phyloP scores from a whole-genome alignment of 345 rosid genomes.

The Eucalyptus microcorys region DNA sequence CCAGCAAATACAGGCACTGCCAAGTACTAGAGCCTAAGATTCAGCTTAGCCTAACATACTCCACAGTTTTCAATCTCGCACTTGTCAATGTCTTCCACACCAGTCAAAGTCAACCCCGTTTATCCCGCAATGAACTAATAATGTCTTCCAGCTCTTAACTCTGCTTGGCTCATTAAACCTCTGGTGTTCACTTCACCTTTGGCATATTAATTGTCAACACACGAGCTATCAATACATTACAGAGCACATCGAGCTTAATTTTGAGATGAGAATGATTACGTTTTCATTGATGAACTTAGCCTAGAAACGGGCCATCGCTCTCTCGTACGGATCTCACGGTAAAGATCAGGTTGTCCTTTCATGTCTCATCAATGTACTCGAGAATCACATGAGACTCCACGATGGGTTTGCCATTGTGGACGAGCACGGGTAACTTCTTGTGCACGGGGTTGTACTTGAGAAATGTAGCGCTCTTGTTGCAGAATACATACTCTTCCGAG shows the following conservation, averaged over 20 bases:
- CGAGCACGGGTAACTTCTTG: slow-evolving; percentile 11
- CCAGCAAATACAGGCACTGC: neutral
- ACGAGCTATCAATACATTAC: no score
- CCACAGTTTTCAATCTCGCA: neutral
- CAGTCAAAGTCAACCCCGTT: neutral
- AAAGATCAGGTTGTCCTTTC: slow-evolving; percentile 23
- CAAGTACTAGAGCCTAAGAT: neutral
- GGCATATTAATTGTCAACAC: neutral
- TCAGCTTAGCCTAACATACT: neutral
- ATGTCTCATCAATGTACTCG: slow-evolving; percentile 23
- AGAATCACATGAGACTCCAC: slow-evolving; percentile 7
- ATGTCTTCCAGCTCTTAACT: neutral
- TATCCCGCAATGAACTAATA: neutral
- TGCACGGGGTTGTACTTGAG: slow-evolving; percentile 13
- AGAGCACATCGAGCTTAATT: neutral
- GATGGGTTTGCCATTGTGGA: slow-evolving; percentile 8
- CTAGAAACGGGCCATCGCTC: slow-evolving; percentile 17
- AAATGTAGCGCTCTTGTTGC: slow-evolving; percentile 9
- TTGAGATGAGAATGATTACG: neutral
- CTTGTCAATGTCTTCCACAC: neutral
- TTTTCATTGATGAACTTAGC: slow-evolving; percentile 10
- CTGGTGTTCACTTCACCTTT: neutral
- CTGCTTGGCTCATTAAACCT: neutral
- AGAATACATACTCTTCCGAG: slow-evolving; percentile 2
- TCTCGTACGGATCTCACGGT: slow-evolving; percentile 6